Base-by-base conservation (phyloP, 306 rosid species). In the Prunus salicina region DNA sequence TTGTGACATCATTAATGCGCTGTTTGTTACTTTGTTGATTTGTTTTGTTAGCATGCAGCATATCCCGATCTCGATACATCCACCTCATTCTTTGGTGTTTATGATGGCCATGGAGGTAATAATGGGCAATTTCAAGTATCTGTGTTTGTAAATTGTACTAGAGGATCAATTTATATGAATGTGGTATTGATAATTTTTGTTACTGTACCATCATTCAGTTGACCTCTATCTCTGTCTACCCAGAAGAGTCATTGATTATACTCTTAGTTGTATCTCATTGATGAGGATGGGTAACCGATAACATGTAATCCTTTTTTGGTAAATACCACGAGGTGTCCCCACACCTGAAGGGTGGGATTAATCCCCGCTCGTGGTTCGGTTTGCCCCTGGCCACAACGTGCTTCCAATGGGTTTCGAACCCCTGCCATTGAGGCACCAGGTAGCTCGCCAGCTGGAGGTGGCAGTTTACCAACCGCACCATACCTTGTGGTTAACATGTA, bases 51-150 rank as follows among this genome's bases (percentile, higher is more conserved):
- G 98, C 99, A 95, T 85, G 96, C 97, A 68, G 97, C 99, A 56
- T 86, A 76, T 89, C 96, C 97, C 69, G 88, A 92, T 90, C 91
- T 95, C 77, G 99, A 89, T 89, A 85, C 55, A 13, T 80, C 91
- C 61, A 91, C 97, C 77, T 95, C 99, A 3, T 95, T 95, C 90
- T 95, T 92, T 79, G 97, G 97, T 83, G 99, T 95, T 79, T 95
- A 85, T 79, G 97, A 95, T 87, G 99, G 97, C 74, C 97, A 95
- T 83, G 99, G 99, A 92, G 97, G 99, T 95, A 88, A 88, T 84
- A 86, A 71, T 68, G 81, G 50, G 72, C 45, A 68, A 45, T 74
- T 71, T 86, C 43, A 50, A 45, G 57, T 78, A 63, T 57, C 57
- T 32, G 46, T 24, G 51, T 77, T 38, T 69, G 34, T 80, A 52